Evolutionary conservation across 2,329 filamentous ascomycete genomes (phyloP).

Genomic region (Colletotrichum viniferum): DNA sequence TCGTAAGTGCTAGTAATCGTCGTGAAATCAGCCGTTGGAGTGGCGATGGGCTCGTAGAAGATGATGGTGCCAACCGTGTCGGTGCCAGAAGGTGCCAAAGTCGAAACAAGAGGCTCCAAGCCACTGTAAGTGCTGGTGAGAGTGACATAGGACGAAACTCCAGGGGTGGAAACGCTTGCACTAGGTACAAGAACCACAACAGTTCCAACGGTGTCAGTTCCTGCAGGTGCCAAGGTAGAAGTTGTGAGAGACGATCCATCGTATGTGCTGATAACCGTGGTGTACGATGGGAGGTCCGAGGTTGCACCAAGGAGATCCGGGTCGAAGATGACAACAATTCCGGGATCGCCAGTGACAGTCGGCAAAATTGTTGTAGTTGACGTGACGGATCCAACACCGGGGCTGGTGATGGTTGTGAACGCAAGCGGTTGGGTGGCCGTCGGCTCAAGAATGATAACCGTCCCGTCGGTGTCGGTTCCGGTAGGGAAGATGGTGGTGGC

Average conservation of each 20-base stretch:
- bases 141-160: not conserved
- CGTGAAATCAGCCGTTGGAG: not conserved
- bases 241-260: not conserved
- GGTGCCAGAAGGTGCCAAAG: not conserved
- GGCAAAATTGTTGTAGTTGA: not conserved
- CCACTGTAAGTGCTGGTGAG: not conserved
- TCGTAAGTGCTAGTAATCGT: not conserved
- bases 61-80: not conserved
- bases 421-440: not conserved
- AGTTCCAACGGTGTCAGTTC: not conserved
- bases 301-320: not conserved
- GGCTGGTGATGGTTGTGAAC: conserved; percentile 5
- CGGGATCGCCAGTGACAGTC: not conserved
- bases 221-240: not conserved
- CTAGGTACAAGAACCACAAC: not conserved
- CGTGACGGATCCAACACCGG: not conserved
- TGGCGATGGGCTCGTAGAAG: not conserved
- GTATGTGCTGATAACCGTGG: not conserved
- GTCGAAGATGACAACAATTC: not conserved
- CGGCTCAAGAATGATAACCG: not conserved
- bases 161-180: not conserved
- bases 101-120: not conserved
- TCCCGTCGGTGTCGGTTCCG: not conserved
- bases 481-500: not conserved
- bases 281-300: not conserved